Base-by-base conservation (phyloP, 805 yeast species). In the Sugiyamaella boreocaroliniensis region DNA sequence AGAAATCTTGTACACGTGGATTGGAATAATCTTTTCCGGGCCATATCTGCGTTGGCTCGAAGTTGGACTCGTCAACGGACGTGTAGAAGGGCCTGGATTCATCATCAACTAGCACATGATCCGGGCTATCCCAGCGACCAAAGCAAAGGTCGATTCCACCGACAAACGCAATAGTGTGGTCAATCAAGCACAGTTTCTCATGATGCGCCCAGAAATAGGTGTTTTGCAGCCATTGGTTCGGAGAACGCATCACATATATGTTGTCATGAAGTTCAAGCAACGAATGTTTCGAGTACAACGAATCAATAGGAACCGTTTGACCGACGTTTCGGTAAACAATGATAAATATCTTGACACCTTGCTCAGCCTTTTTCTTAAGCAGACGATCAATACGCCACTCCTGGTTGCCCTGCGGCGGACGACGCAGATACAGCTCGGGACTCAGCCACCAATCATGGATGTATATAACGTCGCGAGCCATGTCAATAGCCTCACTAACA, bases 121-220 rank as follows among this genome's bases (percentile, higher is more conserved):
- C 97, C 1, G 97, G 96, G 0, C 98, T 92, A 69, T 93, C 99
- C 72, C 80, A 93, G 61, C 99, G 78, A 18, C 99, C 99, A 67
- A 79, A 93, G 66, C 99, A 93, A 52, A 93, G 74, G 69, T 93
- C 99, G 59, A 92, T 83, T 40, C 99, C 99, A 40, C 99, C 99
- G 51, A 89, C 72, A 65, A 92, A 93, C 2, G 95, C 95, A 45
- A 89, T 77, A 0, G 90, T 83, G 58, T 87, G 87, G 68, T 93
- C 99, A 54, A 93, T 74, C 37, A 93, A 78, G 55, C 90, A 82
- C 53, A 93, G 68, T 64, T 93, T 93, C 64, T 93, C 99, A 71
- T 93, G 99, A 71, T 93, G 99, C 0, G 99, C 99, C 99, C 99
- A 93, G 66, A 93, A 95, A 63, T 82, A 86, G 0, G 97, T 92